Conservation (phyloP, 768 basidiomycete species). For the Boletus rubroflammeus region DNA sequence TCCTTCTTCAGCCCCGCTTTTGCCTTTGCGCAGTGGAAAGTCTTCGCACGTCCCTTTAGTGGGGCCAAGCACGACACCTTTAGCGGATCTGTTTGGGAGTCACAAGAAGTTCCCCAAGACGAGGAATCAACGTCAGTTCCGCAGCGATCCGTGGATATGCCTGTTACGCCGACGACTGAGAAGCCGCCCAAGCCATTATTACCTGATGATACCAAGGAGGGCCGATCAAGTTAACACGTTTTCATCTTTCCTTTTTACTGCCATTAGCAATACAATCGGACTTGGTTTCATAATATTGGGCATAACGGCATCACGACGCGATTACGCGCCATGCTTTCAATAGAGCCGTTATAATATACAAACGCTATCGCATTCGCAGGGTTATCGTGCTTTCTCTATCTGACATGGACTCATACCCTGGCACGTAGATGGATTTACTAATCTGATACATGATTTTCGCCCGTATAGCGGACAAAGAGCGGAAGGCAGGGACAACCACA, state of each 20-base stretch:
- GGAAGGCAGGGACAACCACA: not conserved
- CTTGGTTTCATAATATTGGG: constrained; percentile 5
- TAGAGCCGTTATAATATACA: constrained; percentile 22
- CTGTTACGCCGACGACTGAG: constrained; percentile 20
- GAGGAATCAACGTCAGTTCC: constrained; percentile 18
- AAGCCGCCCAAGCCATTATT: constrained; percentile 7
- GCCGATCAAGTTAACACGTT: constrained; percentile 2
- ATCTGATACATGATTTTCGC: constrained; percentile 1
- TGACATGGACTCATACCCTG: constrained; percentile 2
- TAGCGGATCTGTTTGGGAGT: constrained; percentile 24
- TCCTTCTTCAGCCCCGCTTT: constrained; percentile 42
- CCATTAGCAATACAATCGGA: not conserved
- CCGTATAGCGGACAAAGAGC: constrained; percentile 22
- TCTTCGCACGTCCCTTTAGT: constrained; percentile 50
- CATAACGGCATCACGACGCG: constrained; percentile 4
- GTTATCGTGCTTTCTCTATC: constrained; percentile 10
- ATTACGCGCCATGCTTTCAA: constrained; percentile 6
- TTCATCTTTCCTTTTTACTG: not conserved
- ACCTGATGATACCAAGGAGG: constrained; percentile 8
- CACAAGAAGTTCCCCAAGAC: constrained; percentile 20
- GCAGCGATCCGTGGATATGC: constrained; percentile 7
- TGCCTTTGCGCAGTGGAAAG: constrained; percentile 49
- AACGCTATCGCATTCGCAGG: constrained; percentile 9
- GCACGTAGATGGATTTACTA: constrained; percentile 1
- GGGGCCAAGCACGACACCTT: constrained; percentile 25